phyloP scores from a whole-genome alignment of 441 rosid genomes.

The Kokia cookei region DNA sequence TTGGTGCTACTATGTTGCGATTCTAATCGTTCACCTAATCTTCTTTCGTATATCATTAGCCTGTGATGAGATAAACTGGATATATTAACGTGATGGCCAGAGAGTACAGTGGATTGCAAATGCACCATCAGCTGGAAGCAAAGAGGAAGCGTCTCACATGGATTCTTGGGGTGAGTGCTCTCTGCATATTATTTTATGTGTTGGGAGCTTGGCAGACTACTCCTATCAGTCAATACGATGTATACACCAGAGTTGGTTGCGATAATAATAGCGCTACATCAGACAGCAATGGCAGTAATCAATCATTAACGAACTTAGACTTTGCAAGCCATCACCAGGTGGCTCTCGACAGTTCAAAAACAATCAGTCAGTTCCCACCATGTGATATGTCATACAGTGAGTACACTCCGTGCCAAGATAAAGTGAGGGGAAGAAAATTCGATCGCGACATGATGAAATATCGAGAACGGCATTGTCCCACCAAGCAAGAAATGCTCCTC shows the following conservation, averaged over 20 bases:
- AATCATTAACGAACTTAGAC: slow-evolving; percentile 36
- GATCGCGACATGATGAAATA: slow-evolving; percentile 76
- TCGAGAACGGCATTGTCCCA: slow-evolving; percentile 88
- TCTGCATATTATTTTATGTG: slow-evolving; percentile 70
- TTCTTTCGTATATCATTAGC: not conserved
- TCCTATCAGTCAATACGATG: slow-evolving; percentile 33
- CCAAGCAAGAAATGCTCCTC: slow-evolving; percentile 53
- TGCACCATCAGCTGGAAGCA: slow-evolving; percentile 49
- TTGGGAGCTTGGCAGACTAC: slow-evolving; percentile 81
- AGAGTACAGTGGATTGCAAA: slow-evolving; percentile 59
- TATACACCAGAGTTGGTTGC: slow-evolving; percentile 37
- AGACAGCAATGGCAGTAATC: not conserved
- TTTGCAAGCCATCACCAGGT: slow-evolving; percentile 72
- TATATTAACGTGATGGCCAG: slow-evolving; percentile 36
- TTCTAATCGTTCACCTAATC: not conserved
- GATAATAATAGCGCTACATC: slow-evolving; percentile 24
- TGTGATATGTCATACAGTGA: slow-evolving; percentile 72
- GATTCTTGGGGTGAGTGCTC: slow-evolving; percentile 74
- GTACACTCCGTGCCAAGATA: slow-evolving; percentile 86
- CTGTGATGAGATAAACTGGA: not conserved
- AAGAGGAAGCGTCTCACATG: slow-evolving; percentile 68
- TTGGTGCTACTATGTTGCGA: not conserved
- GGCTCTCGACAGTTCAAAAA: slow-evolving; percentile 30
- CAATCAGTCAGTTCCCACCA: slow-evolving; percentile 43
- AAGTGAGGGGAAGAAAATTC: slow-evolving; percentile 64